These are phyloP conservation scores for Globisporangium megalacanthum DNA, from an alignment of 352 stramenopile genomes.

Conservation along the genomic window DNA sequence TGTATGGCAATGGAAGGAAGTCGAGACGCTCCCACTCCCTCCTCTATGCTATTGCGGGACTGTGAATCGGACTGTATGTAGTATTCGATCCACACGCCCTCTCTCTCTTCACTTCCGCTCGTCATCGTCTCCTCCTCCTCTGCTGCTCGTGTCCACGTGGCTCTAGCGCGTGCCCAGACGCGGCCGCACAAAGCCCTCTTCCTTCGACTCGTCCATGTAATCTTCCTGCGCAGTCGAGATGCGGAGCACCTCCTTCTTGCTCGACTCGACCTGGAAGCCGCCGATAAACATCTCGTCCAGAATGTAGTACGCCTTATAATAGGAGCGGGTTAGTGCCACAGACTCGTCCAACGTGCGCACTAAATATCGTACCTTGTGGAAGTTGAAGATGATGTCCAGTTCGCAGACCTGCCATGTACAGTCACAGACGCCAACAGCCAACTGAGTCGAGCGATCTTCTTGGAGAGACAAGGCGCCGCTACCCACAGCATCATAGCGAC, in stretches of 20 bases:
- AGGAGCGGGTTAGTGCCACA: too few species aligned
- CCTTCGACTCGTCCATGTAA: constrained; percentile 88
- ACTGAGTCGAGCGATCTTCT: not conserved
- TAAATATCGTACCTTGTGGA: constrained; percentile 90
- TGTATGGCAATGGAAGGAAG: too few species aligned
- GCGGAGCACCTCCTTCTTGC: constrained; percentile 89
- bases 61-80: too few species aligned
- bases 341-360: not conserved
- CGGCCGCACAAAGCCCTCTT: constrained; percentile 68
- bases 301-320: constrained; percentile 95
- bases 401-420: constrained; percentile 67
- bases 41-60: too few species aligned
- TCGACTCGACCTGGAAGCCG: constrained; percentile 96
- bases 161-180: constrained; percentile 57
- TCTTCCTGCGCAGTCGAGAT: constrained; percentile 88
- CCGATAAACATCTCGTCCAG: constrained; percentile 99
- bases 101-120: not conserved
- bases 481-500: too few species aligned
- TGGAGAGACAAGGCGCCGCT: too few species aligned
- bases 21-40: too few species aligned
- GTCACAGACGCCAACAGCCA: not conserved
- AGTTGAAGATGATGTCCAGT: constrained; percentile 99
- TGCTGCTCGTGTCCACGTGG: not conserved
- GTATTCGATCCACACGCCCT: not conserved
- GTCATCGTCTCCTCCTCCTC: not conserved